Evolutionary conservation across 441 rosid genomes (phyloP), one percentile per base, ranked within the genome.

Genomic region (Erodium moschatum): DNA sequence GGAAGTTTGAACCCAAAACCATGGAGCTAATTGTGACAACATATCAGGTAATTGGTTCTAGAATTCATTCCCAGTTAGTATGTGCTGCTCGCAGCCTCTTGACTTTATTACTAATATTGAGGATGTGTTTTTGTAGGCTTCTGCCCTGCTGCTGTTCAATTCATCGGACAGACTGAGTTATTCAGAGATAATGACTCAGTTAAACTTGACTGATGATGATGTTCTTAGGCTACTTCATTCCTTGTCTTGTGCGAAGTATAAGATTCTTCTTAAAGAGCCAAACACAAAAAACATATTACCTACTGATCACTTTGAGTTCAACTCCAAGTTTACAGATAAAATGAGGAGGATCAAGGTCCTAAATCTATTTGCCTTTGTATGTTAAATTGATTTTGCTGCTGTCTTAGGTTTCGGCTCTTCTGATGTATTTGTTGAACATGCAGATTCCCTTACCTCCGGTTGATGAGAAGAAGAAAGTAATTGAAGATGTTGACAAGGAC

Each of bases 261-360:
- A 90, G 87, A 87, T 95, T 72, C 98, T 95, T 52, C 62, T n/a
- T 10, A 92, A 90, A 81, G 91, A 88, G 68, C 89, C 97, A 35
- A 82, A 73, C 75, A 83, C 95, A 10, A 92, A 86, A 81, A 86
- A 78, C 20, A 79, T 92, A 46, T 82, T 88, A 5, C 86, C 79
- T 35, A 76, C 80, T 0, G 97, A 95, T 70, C 64, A 58, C 76
- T 95, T 92, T 70, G 96, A 90, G 73, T 84, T 89, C 78, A 95
- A 95, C 79, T 72, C 83, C 50, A 95, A 86, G 75, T 95, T 95
- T 76, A 87, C 89, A 0, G 93, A 92, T 75, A 80, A 87, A 75
- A 81, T 90, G 97, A 85, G 95, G 81, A 89, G 98, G 78, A 95
- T 92, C 70, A 92, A 92, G 96, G 98, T 92, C n/a, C 16, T 70